These are phyloP conservation scores for Colletotrichum sublineola DNA, from an alignment of 2,329 filamentous ascomycete species.

Conservation along the genomic window DNA sequence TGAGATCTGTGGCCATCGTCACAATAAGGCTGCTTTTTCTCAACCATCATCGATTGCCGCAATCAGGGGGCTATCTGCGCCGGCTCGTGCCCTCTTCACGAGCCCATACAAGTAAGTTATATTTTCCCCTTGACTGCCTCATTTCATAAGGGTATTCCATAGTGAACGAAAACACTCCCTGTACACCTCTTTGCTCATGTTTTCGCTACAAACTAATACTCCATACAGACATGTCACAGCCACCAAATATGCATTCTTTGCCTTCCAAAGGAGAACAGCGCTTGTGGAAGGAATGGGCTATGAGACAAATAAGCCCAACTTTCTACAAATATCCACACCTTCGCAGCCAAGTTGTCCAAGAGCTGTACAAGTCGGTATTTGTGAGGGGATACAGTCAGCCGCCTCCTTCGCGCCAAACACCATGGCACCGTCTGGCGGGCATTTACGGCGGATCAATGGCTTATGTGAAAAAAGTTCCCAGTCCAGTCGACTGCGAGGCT, in stretches of 20 bases:
- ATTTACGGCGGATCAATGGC: neutral
- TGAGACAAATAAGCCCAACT: neutral
- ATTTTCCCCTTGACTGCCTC: neutral
- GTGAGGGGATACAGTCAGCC: neutral
- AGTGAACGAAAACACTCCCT: neutral
- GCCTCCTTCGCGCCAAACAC: neutral
- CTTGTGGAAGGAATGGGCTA: constrained; percentile 3
- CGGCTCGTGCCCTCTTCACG: neutral
- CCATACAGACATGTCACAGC: neutral
- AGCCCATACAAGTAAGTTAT: neutral
- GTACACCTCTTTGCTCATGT: neutral
- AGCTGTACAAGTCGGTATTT: neutral
- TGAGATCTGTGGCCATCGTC: neutral
- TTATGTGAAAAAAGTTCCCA: neutral
- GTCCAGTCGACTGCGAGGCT: constrained; percentile 20
- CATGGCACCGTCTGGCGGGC: neutral
- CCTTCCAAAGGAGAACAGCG: too few species aligned
- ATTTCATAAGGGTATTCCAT: neutral
- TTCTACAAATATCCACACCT: neutral
- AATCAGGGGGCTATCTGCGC: neutral
- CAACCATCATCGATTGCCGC: neutral
- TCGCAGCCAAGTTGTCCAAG: neutral
- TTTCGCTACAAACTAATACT: neutral
- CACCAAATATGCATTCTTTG: neutral
- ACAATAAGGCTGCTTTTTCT: neutral